Percentiles rank a stretch among this genome's conserved stretches.
These are phyloP conservation scores for Phytophthora brassicae DNA, from an alignment of 352 stramenopile genomes.

Conservation along the genomic window DNA sequence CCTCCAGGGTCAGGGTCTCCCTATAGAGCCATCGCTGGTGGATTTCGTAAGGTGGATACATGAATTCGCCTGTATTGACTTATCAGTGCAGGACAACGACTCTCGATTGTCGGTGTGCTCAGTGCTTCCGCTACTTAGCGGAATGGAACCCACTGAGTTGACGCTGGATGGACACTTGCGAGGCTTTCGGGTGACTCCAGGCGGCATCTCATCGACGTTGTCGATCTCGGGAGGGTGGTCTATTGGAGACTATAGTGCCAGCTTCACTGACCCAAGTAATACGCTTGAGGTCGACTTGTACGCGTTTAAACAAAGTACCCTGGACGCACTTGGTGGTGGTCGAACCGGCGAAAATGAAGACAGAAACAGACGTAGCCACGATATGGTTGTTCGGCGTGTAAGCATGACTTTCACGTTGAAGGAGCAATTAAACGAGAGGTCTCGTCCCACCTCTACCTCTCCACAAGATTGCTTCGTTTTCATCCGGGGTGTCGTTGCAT, in stretches of 20 bases:
- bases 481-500: slow-evolving; percentile 5
- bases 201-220: slow-evolving; percentile 28
- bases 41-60: slow-evolving; percentile 3
- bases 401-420: slow-evolving; percentile 9
- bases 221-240: slow-evolving; percentile 1
- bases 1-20: background rate
- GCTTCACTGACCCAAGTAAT: background rate
- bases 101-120: slow-evolving; percentile 7
- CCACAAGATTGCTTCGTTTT: slow-evolving; percentile 7
- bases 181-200: slow-evolving; percentile 33
- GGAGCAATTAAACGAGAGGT: background rate
- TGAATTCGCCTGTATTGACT: slow-evolving; percentile 16
- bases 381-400: background rate
- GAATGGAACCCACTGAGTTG: slow-evolving; percentile 15
- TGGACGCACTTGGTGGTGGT: background rate
- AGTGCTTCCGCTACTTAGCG: background rate
- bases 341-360: background rate
- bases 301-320: background rate
- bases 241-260: slow-evolving; percentile 9
- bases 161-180: slow-evolving; percentile 28
- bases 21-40: background rate
- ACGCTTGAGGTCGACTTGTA: slow-evolving; percentile 8
- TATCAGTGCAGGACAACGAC: slow-evolving; percentile 13
- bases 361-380: background rate
- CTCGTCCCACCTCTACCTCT: background rate